Evolutionary conservation across 306 rosid species (phyloP), one percentile per base, ranked within the genome.

Genomic region (Citrullus amarus): DNA sequence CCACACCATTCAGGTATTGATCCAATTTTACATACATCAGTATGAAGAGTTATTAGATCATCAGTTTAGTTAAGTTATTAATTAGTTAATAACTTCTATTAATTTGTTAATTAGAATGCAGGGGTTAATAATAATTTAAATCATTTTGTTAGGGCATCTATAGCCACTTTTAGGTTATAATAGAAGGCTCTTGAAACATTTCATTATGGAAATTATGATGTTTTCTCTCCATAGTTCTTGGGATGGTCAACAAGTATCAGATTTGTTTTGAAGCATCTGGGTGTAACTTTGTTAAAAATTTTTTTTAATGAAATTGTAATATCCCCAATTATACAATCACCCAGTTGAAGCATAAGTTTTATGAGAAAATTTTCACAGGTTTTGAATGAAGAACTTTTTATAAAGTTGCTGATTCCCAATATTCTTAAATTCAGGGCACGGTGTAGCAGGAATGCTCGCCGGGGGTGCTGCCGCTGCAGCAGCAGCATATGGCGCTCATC

Each of bases 401-500:
- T 12, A 17, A 62, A 44, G 71, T 20, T 58, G 22, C 41, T 77
- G 44, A 73, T 30, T 46, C 76, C 57, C 25, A 70, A 16, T 32
- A 30, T 50, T 72, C 46, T 50, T 50, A 51, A 73, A 73, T 78
- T 61, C 84, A 87, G 99, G 93, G 10, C 89, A 85, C 3, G 85
- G 96, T 10, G 41, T 83, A 32, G 97, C 90, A 30, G 78, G 78
- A 76, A 0, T 95, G 79, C 78, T 95, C 18, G 92, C 97, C 0
- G 97, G 96, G 6, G 98, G 98, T 76, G 97, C 96, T 6, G 97
- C 88, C 0, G 98, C 94, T 6, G 95, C 93, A 0, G 96, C 94
- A 0, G 96, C 96, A 46, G 92, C 98, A 32, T 88, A 76, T 6
- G 98, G 97, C 1, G 88, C 88, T 59, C 93, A 89, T 68, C 72